These are phyloP conservation scores for Pholiota conissans DNA, from an alignment of 768 basidiomycete genomes.

Conservation along the genomic window DNA sequence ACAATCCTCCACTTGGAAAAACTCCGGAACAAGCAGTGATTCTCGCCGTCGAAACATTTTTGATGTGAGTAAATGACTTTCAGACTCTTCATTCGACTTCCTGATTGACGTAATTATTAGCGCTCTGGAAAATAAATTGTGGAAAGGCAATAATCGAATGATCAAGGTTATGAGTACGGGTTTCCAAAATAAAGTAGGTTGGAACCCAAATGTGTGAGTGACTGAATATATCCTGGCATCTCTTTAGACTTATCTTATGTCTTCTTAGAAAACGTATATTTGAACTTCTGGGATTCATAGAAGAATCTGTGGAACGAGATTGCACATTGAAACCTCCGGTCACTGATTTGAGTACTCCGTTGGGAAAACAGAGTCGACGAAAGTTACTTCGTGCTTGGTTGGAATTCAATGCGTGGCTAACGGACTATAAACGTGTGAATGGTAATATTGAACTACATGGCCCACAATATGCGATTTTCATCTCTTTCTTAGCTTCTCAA, in stretches of 20 bases:
- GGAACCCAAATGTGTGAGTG: conserved; percentile 59
- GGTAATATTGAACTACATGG: conserved; percentile 28
- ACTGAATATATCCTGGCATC: not conserved
- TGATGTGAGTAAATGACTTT: too few relatives aligned
- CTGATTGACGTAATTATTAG: conserved; percentile 33
- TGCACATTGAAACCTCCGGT: conserved; percentile 52
- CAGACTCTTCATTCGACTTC: not conserved
- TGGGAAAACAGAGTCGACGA: conserved; percentile 53
- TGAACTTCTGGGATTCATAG: conserved; percentile 41
- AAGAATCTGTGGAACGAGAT: conserved; percentile 38
- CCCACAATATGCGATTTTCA: not conserved
- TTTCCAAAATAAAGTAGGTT: conserved; percentile 69
- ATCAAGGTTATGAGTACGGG: conserved; percentile 52
- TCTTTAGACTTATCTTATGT: conserved; percentile 1
- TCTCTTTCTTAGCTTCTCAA: conserved; percentile 36
- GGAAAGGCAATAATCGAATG: conserved; percentile 64
- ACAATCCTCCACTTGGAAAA: conserved; percentile 58
- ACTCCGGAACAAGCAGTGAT: conserved; percentile 54
- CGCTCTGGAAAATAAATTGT: conserved; percentile 73
- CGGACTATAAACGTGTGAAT: conserved; percentile 52
- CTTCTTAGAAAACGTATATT: conserved; percentile 43
- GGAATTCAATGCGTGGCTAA: conserved; percentile 67
- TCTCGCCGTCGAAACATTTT: conserved; percentile 62
- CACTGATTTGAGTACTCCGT: conserved; percentile 44
- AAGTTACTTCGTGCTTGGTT: conserved; percentile 81